A percentile compares a stretch with the other conserved stretches of the same genome.
These are phyloP conservation scores for Xylaria cubensis DNA, from an alignment of 495 filamentous ascomycete species.

Conservation along the genomic window DNA sequence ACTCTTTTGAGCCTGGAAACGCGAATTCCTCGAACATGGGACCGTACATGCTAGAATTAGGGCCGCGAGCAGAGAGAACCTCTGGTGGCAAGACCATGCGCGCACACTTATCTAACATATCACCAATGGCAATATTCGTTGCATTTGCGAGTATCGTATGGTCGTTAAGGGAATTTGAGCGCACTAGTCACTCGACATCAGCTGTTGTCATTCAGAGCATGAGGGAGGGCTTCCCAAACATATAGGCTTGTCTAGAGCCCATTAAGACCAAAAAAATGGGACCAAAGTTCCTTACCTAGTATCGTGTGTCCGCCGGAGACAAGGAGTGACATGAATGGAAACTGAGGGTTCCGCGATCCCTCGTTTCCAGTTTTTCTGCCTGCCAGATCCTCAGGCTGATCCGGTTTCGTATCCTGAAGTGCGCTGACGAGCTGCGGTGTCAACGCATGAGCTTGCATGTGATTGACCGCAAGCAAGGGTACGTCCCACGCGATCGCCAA, in stretches of 20 bases:
- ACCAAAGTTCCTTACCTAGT: conserved; percentile 45
- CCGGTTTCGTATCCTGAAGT: conserved; percentile 43
- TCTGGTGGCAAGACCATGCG: conserved; percentile 71
- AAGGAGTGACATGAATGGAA: conserved; percentile 89
- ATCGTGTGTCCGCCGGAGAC: conserved; percentile 93
- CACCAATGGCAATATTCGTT: conserved; percentile 79
- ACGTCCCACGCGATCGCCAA: conserved; percentile 82
- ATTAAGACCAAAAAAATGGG: background rate
- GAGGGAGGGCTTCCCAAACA: background rate
- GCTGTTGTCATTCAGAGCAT: background rate
- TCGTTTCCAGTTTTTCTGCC: background rate
- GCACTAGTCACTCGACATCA: conserved; percentile 46
- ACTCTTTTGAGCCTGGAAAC: conserved; percentile 59
- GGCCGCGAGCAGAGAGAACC: conserved; percentile 42
- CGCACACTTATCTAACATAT: conserved; percentile 84
- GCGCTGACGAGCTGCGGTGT: conserved; percentile 82
- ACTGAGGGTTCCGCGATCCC: conserved; percentile 45
- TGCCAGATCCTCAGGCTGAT: background rate
- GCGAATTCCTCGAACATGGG: conserved; percentile 76
- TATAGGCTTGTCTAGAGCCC: background rate
- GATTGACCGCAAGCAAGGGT: conserved; percentile 84
- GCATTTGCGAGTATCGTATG: conserved; percentile 77
- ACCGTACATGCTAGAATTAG: conserved; percentile 75
- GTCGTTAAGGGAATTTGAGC: conserved; percentile 65
- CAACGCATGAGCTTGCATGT: conserved; percentile 96